Evolutionary conservation across 176 grass and related monocot genomes (phyloP), one percentile per base, ranked within the genome.

Genomic region (Avena insularis): DNA sequence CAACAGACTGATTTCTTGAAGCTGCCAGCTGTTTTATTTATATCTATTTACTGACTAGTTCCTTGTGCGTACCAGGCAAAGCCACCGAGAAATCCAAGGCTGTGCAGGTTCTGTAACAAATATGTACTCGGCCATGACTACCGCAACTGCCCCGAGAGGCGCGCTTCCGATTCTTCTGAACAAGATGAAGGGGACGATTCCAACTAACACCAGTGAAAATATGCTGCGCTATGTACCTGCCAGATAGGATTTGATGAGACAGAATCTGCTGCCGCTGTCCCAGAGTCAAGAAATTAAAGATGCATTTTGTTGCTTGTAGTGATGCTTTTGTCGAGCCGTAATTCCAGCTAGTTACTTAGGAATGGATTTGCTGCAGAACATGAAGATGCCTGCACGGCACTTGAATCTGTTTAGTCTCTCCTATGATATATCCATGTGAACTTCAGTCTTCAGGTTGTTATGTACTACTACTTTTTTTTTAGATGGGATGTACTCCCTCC

Each of bases 311-410:
- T 40, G 38, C 38, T 40, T 40, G 38, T 40, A 40, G 5, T 1
- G 38, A 40, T 40, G 38, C 38, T 40, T 40, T 40, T 40, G 38
- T 40, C 5, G 38, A 40, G 38, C 38, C 5, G 5, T 40, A 40
- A 40, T 40, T 40, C 38, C 5, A 40, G 38, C 38, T 40, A 40
- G 38, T 40, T 38, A 38, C 36, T 6, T 40, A 83, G 50, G 21
- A 57, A 20, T 21, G 49, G 36, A 58, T 78, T 35, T 82, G 35
- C 20, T 57, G 58, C 57, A 31, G 58, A 76, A 76, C 57, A 54
- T 33, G n/a, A 57, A 67, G 51, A 57, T 82, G 35, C 21, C n/a
- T 77, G n/a, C 64, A 53, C 50, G 8, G 5, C 29, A 66, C 27
- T 63, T 63, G 60, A 63, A 38, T 63, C n/a, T 63, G 60, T 63